Base-by-base conservation (phyloP, 805 yeast genomes). In the Kuraishia hungarica region DNA sequence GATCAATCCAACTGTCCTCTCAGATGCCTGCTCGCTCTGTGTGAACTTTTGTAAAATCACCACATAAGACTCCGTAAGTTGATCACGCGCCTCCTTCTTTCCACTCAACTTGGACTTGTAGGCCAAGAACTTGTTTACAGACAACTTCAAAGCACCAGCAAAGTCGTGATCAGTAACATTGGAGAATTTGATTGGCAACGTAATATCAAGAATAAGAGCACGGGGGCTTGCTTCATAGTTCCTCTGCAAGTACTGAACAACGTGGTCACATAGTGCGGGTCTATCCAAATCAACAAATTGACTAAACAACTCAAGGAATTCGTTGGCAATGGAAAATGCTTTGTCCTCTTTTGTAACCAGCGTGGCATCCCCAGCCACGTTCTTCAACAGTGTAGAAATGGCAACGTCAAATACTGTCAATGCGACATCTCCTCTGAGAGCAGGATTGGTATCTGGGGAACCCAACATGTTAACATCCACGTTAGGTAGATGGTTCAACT, bases 401-500 rank as follows among this genome's bases (percentile, higher is more conserved):
- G 84, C 83, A 63, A 83, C 71, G 74, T 93, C 83, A 74, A 84
- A 82, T 59, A 93, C 78, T 0, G 88, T 79, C 55, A 86, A 67
- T 1, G 87, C 87, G 54, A 87, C 76, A 63, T 86, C 90, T 55
- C 94, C 93, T 57, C 80, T 78, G 56, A 87, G 67, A 0, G 90
- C 93, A 7, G 93, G 92, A 62, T 87, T 87, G 24, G 89, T 81
- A 52, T 89, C 96, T n/a, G 86, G 84, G 58, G 84, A 83, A 24
- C 97, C 97, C 60, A 92, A 75, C 77, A 89, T 84, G 62, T 83
- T 85, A 74, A 89, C 77, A 65, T 91, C 94, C 35, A 91, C 88
- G 59, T 91, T 97, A 0, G 97, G 97, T 58, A 92, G 76, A 53
- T 80, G 79, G 55, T 84, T 82, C 64, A 92, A 75, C 13, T 76